These are phyloP conservation scores for Xerocomus nothofagi DNA, from an alignment of 1,284 basidiomycete species.

Conservation along the genomic window DNA sequence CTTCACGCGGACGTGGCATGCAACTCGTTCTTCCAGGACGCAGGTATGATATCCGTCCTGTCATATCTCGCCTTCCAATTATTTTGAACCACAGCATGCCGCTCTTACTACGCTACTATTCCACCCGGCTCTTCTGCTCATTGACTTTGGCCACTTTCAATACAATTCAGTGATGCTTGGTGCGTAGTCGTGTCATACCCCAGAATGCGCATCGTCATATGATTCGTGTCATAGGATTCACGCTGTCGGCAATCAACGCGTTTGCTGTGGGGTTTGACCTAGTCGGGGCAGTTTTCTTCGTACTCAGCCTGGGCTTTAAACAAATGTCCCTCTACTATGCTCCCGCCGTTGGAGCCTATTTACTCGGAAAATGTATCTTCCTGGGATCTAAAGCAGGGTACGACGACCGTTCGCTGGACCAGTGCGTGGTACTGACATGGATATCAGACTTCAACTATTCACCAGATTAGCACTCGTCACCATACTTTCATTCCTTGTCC, in stretches of 20 bases:
- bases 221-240: slow-evolving; percentile 51
- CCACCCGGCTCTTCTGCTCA: slow-evolving; percentile 80
- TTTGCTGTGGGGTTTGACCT: slow-evolving; percentile 72
- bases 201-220: neutral
- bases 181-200: slow-evolving; percentile 31
- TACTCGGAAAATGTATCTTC: slow-evolving; percentile 80
- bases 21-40: slow-evolving; percentile 64
- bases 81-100: slow-evolving; percentile 51
- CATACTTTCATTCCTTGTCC: slow-evolving; percentile 56
- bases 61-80: neutral
- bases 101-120: slow-evolving; percentile 74
- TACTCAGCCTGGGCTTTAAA: slow-evolving; percentile 85
- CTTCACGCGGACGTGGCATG: slow-evolving; percentile 64
- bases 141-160: slow-evolving; percentile 94
- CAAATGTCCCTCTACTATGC: slow-evolving; percentile 96
- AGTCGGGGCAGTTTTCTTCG: slow-evolving; percentile 79
- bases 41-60: slow-evolving; percentile 49
- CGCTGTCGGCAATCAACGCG: slow-evolving; percentile 67
- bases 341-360: slow-evolving; percentile 83
- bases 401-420: slow-evolving; percentile 23
- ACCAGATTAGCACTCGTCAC: slow-evolving; percentile 65
- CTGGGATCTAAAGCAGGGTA: slow-evolving; percentile 70
- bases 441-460: slow-evolving; percentile 59
- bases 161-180: slow-evolving; percentile 91
- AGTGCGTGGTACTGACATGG: slow-evolving; percentile 5